Percentiles rank a stretch among this genome's conserved stretches.
These are phyloP conservation scores for Colletotrichum theobromicola DNA, from an alignment of 2,329 filamentous ascomycete genomes.

Conservation along the genomic window DNA sequence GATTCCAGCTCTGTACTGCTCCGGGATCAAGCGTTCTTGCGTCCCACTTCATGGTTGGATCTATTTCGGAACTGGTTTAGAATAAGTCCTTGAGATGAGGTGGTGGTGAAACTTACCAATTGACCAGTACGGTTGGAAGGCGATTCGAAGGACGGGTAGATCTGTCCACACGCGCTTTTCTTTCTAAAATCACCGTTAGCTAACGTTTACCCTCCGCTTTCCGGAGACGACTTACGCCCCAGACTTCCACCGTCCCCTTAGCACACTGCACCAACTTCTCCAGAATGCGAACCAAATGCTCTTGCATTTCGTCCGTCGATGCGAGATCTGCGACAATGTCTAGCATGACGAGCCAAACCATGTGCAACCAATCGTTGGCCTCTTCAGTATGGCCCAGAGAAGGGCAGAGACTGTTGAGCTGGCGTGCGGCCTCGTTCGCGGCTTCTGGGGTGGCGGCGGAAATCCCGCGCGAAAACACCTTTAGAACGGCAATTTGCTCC, in stretches of 20 bases:
- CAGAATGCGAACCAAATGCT: not conserved
- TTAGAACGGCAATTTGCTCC: not conserved
- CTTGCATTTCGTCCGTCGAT: not conserved
- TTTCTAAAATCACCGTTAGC: not conserved
- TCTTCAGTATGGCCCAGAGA: not conserved
- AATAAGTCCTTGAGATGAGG: not conserved
- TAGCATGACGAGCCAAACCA: not conserved
- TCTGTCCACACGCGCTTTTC: not conserved
- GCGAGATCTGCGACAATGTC: not conserved
- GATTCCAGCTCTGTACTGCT: not conserved
- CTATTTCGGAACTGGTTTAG: not conserved
- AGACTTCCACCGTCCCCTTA: not conserved
- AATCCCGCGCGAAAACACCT: not conserved
- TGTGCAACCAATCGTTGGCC: not conserved
- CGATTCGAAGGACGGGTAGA: not conserved
- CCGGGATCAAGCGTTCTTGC: not conserved
- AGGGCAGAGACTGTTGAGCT: not conserved
- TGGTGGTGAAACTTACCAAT: not conserved
- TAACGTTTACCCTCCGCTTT: not conserved
- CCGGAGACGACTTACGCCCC: not conserved
- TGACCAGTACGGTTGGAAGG: not conserved
- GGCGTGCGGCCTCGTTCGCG: not conserved
- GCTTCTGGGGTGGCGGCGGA: not conserved
- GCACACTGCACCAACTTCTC: not conserved
- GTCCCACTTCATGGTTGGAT: not conserved